Base-by-base conservation (phyloP, 2,329 filamentous ascomycete genomes). In the Sporothrix protearum region DNA sequence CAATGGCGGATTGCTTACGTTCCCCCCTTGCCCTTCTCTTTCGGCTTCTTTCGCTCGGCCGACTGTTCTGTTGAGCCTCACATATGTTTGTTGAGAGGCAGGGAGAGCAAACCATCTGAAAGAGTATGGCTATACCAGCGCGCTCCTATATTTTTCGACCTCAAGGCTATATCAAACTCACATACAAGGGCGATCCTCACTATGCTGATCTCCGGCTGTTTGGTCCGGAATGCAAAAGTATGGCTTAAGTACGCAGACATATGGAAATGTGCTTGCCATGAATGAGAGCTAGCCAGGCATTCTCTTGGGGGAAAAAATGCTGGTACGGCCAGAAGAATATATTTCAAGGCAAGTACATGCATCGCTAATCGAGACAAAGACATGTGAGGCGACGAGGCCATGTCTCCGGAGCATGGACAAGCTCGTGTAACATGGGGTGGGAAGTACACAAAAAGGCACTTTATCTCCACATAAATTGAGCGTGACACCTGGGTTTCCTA, bases 401-500 rank as follows among this genome's bases (percentile, higher is more conserved):
- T 8, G 33, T 36, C 33, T 36, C 33, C 8, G 33, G 33, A 36
- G 33, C 8, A 8, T 16, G 22, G n/a, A 6, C 8, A 3, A 51
- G 57, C 33, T 33, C 33, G 30, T 61, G 9, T 1, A 61, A 12
- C 10, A 5, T 12, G 19, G n/a, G n/a, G n/a, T n/a, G n/a, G n/a
- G n/a, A n/a, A 39, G 16, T 2, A 33, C 9, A 61, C 30, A 22
- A 6, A 39, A 16, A 25, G 19, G 7, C 6, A 49, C 19, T 1
- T 30, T 4, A 51, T 42, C 6, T 22, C 63, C 63, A 67, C 63
- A 49, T 36, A 22, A 68, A 4, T 12, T 36, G 59, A 68, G 30
- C 39, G 19, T 55, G 28, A 6, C 53, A 71, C 69, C 66, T 55
- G 66, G 71, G 71, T 68, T 71, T 68, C 36, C 64, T 33, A 14